These are phyloP conservation scores for Annulohypoxylon moriforme DNA, from an alignment of 495 filamentous ascomycete species.

Conservation along the genomic window DNA sequence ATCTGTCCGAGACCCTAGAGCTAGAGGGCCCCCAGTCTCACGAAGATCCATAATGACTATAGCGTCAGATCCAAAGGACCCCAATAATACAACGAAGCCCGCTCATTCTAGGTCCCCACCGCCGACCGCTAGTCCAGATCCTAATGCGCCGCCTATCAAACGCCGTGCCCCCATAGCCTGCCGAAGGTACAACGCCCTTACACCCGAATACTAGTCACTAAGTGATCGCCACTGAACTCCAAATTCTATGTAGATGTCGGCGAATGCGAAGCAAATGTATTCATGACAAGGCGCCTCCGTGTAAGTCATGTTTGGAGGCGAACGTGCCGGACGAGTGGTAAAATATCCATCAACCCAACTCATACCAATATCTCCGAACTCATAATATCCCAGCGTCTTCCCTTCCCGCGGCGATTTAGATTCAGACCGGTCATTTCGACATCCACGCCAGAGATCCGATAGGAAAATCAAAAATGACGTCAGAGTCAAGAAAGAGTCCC, in stretches of 20 bases:
- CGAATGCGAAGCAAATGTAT: slow-evolving; percentile 63
- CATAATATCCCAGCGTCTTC: slow-evolving; percentile 49
- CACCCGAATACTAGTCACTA: neutral
- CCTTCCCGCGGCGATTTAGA: slow-evolving; percentile 58
- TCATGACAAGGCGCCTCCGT: slow-evolving; percentile 59
- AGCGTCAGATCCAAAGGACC: slow-evolving; percentile 20
- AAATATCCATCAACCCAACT: neutral
- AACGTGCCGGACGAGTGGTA: slow-evolving; percentile 60
- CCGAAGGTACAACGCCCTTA: slow-evolving; percentile 54
- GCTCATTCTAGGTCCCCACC: slow-evolving; percentile 30
- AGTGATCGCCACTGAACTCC: slow-evolving; percentile 1
- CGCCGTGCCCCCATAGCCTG: slow-evolving; percentile 61
- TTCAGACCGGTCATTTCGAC: slow-evolving; percentile 58
- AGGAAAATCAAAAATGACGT: slow-evolving; percentile 53
- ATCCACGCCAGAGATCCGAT: slow-evolving; percentile 58
- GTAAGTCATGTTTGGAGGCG: slow-evolving; percentile 57
- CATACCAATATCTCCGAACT: slow-evolving; percentile 7
- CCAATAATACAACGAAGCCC: slow-evolving; percentile 15
- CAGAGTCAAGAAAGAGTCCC: slow-evolving; percentile 53
- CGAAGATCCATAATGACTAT: slow-evolving; percentile 33
- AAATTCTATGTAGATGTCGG: slow-evolving; percentile 54
- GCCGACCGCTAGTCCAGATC: slow-evolving; percentile 26
- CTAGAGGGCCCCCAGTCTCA: slow-evolving; percentile 33
- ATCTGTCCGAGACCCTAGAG: slow-evolving; percentile 12
- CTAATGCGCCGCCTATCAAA: slow-evolving; percentile 48